Base-by-base conservation (phyloP, 1,284 basidiomycete species). In the Ceratobasidium sp. region DNA sequence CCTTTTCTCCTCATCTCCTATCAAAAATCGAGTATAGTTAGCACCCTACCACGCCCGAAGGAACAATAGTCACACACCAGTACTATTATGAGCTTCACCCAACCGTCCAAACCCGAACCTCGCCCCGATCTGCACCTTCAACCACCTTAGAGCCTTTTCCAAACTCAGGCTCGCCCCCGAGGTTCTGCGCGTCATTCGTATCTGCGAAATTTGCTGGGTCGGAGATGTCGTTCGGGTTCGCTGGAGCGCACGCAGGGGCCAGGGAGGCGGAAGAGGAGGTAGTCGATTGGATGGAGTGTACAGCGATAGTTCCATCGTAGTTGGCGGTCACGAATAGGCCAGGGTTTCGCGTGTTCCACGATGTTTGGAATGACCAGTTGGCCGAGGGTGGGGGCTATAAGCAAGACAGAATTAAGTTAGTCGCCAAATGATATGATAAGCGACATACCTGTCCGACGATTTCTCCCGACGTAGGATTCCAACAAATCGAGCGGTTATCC, bases 301-400 rank as follows among this genome's bases (percentile, higher is more conserved):
- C 88, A 64, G 88, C 89, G 79, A 95, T 90, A 62, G 90, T 91
- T 29, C 94, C 94, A 80, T 95, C 94, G 84, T 94, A 95, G 82
- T 91, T 93, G 17, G 92, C 93, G 0, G 91, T 91, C 0, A 94
- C 96, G 56, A 99, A 90, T 70, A 99, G 87, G 81, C 96, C 94
- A 0, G 97, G 97, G 83, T 99, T 98, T 78, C 94, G 91, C 19
- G 97, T 97, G 82, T 95, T 98, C 95, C 96, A 99, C 77, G 97
- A 29, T 29, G 25, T 29, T 29, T 29, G 25, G 25, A 29, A 29
- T 29, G 25, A 29, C 25, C 25, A 29, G 25, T 29, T 29, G 25
- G 25, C 25, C 25, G 25, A 29, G 25, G 25, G 25, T 29, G 25
- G 25, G 25, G 82, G 93, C 94, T 29, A 29, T 29, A 29, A 29